Evolutionary conservation across 108 stramenopile genomes (phyloP), one percentile per base, ranked within the genome.

Genomic region (Skeletonema costatum): DNA sequence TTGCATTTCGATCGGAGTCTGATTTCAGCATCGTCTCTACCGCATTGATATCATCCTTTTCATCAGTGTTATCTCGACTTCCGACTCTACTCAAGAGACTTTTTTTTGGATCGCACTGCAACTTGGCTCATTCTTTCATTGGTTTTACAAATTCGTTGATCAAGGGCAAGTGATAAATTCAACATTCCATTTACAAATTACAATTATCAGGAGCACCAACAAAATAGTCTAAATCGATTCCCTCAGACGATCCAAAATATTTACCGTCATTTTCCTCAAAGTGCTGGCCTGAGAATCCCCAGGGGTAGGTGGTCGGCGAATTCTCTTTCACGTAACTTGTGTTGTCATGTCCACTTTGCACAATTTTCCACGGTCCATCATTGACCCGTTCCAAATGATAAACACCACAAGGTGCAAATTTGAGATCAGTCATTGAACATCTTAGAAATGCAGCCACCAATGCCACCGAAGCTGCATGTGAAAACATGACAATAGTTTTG

Each of bases 201-300:
- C 21, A 29, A 25, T 17, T 56, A 56, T 56, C n/a, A 25, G 19
- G 6, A 56, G 53, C 21, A 10, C 2, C 25, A 29, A 81, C 71
- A 70, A 77, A 81, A 64, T 77, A 81, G 48, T 81, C 81, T 76
- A 81, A 48, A 35, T 66, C 81, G 8, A 81, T 67, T 39, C 76
- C 81, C 53, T 77, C 76, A 2, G 53, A 66, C 10, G 13, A 6
- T 8, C 71, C 71, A 66, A 48, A 73, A 13, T 73, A 4, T 11
- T 36, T 32, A 4, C 19, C 59, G 14, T 31, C 11, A 3, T 19
- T 53, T 38, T 75, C 70, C n/a, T 36, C 29, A 50, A 81, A 81
- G 63, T 81, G 71, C 46, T 50, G 60, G 39, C 61, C 65, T 31
- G 35, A 36, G 66, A 74, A 83, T 0, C 82, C 82, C 81, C 81